phyloP scores from a whole-genome alignment of 805 yeast genomes.

The Nakazawaea anatomiae region DNA sequence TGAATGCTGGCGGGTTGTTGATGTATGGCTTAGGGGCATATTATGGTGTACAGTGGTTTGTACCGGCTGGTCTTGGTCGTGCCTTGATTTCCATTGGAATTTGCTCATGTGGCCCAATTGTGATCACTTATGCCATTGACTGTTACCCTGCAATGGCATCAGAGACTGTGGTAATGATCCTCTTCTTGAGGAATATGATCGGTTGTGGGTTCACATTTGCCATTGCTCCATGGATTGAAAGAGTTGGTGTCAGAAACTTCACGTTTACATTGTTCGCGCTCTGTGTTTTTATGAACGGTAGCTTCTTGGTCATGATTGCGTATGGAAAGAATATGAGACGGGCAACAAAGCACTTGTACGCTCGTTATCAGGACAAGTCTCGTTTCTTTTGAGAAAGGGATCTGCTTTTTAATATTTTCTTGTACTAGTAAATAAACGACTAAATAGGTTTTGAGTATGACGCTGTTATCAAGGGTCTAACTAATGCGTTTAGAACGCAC shows the following conservation, averaged over 20 bases:
- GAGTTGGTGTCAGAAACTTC: constrained; percentile 30
- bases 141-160: constrained; percentile 37
- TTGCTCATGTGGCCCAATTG: constrained; percentile 38
- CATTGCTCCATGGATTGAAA: constrained; percentile 37
- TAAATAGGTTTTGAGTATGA: too few species aligned
- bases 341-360: constrained; percentile 25
- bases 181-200: constrained; percentile 37
- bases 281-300: constrained; percentile 34
- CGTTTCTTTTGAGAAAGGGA: neutral
- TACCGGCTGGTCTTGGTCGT: constrained; percentile 38
- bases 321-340: constrained; percentile 37
- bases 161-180: constrained; percentile 37
- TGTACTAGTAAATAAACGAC: too few species aligned
- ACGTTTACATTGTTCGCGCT: constrained; percentile 43
- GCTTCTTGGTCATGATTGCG: constrained; percentile 29
- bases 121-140: constrained; percentile 39
- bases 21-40: constrained; percentile 38
- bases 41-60: constrained; percentile 32
- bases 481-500: too few species aligned
- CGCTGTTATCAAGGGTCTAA: too few species aligned
- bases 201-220: constrained; percentile 43
- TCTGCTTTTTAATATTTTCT: too few species aligned
- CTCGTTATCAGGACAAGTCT: constrained; percentile 6
- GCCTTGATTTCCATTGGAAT: constrained; percentile 40
- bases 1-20: constrained; percentile 37